phyloP scores from a whole-genome alignment of 1,284 basidiomycete species.

The Sparassis latifolia region DNA sequence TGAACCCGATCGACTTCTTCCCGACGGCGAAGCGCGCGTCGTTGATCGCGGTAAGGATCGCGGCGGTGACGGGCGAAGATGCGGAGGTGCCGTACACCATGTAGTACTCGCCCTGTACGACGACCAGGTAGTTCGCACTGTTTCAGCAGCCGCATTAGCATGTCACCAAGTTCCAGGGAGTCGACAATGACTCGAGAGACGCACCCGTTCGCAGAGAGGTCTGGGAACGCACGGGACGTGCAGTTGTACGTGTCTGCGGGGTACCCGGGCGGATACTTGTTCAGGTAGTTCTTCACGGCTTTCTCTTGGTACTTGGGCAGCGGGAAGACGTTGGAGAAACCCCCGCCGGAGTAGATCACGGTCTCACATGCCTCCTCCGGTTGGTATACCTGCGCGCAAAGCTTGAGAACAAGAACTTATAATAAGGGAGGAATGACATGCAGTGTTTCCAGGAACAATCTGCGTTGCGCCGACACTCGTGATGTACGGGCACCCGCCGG shows the following conservation, averaged over 20 bases:
- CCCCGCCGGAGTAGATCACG: conserved; percentile 44
- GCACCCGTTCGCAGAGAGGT: conserved; percentile 15
- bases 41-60: conserved; percentile 51
- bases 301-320: conserved; percentile 32
- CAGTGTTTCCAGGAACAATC: conserved; percentile 45
- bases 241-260: conserved; percentile 24
- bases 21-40: conserved; percentile 43
- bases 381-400: conserved; percentile 25
- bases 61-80: conserved; percentile 20
- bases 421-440: background rate
- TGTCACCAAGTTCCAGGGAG: background rate
- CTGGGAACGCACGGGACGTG: conserved; percentile 23
- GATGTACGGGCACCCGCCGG: conserved; percentile 46
- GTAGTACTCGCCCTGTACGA: conserved; percentile 24
- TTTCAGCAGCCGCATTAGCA: background rate
- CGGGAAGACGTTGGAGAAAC: conserved; percentile 47
- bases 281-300: conserved; percentile 28
- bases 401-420: background rate
- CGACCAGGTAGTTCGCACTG: conserved; percentile 9
- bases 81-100: conserved; percentile 39
- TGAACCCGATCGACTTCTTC: conserved; percentile 42
- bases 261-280: conserved; percentile 24
- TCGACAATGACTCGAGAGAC: background rate
- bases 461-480: conserved; percentile 55
- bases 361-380: conserved; percentile 40